Evolutionary conservation across 257 asterid genomes (phyloP).

Genomic region (Ophiorrhiza pumila): DNA sequence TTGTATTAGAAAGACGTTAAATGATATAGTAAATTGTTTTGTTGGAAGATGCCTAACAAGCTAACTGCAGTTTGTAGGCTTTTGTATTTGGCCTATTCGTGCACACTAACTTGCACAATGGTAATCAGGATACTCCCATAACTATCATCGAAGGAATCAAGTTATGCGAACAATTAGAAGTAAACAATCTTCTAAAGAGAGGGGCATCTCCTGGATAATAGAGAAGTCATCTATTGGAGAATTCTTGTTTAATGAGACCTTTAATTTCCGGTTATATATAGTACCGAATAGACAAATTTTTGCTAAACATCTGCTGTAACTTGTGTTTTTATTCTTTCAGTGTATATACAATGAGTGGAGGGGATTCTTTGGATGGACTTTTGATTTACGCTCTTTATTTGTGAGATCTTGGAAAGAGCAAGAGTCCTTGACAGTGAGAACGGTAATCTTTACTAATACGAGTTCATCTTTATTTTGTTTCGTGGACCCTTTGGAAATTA

Average conservation of each 20-base stretch:
- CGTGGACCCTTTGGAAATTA: slow-evolving; percentile 1
- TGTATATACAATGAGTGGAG: slow-evolving; percentile 84
- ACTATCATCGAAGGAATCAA: not conserved
- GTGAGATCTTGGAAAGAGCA: slow-evolving; percentile 55
- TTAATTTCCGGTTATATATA: not conserved
- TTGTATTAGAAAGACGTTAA: not conserved
- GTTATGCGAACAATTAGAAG: too few relatives aligned
- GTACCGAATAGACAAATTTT: not conserved
- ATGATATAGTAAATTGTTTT: not conserved
- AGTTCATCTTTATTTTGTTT: not conserved
- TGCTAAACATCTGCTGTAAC: not conserved
- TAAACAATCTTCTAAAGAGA: not conserved
- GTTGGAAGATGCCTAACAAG: not conserved
- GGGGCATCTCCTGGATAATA: not conserved
- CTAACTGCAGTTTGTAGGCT: not conserved
- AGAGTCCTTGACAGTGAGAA: slow-evolving; percentile 48
- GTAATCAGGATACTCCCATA: not conserved
- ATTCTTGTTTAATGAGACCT: not conserved
- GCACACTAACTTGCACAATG: not conserved
- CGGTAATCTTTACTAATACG: slow-evolving; percentile 35
- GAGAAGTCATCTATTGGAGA: not conserved
- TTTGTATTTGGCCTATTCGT: not conserved
- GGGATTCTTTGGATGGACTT: slow-evolving; percentile 70
- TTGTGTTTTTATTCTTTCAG: slow-evolving; percentile 33
- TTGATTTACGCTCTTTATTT: slow-evolving; percentile 61